These are phyloP conservation scores for Sphagnum magellanicum DNA, from an alignment of 228 moss, liverwort and hornwort species.

Conservation along the genomic window DNA sequence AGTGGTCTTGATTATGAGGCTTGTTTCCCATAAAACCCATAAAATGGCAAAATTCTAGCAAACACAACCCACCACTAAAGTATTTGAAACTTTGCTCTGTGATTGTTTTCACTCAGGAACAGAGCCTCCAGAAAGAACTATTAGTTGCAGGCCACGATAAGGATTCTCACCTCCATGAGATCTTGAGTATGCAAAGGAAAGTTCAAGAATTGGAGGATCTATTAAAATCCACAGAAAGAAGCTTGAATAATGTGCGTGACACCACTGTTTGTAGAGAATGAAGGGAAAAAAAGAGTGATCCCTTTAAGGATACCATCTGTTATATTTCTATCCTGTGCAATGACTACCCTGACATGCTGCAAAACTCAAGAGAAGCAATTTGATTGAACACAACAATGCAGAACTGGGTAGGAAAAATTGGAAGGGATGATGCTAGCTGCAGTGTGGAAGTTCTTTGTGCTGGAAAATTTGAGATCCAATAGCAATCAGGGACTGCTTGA, in stretches of 20 bases:
- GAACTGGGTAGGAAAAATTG: background rate
- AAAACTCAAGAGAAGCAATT: too few species aligned
- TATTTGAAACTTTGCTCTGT: background rate
- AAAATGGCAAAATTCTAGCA: too few species aligned
- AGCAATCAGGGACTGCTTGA: slow-evolving; percentile 32
- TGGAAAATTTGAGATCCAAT: slow-evolving; percentile 3
- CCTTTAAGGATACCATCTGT: background rate
- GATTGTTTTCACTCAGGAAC: slow-evolving; percentile 8
- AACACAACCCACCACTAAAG: background rate
- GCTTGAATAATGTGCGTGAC: slow-evolving; percentile 20
- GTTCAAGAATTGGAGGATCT: slow-evolving; percentile 5
- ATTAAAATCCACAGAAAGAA: slow-evolving; percentile 9
- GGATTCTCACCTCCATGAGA: background rate
- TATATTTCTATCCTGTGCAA: too few species aligned
- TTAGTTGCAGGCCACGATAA: slow-evolving; percentile 7
- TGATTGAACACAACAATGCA: background rate
- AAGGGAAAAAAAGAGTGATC: background rate
- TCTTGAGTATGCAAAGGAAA: slow-evolving; percentile 7
- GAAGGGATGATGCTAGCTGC: background rate
- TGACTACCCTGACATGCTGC: too few species aligned
- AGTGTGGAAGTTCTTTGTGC: slow-evolving; percentile 2
- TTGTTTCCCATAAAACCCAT: too few species aligned
- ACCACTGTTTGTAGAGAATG: background rate
- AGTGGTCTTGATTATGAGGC: too few species aligned
- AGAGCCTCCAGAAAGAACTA: slow-evolving; percentile 14